Evolutionary conservation across 208 protist genomes (phyloP).

Genomic region (Trypanosoma avium): DNA sequence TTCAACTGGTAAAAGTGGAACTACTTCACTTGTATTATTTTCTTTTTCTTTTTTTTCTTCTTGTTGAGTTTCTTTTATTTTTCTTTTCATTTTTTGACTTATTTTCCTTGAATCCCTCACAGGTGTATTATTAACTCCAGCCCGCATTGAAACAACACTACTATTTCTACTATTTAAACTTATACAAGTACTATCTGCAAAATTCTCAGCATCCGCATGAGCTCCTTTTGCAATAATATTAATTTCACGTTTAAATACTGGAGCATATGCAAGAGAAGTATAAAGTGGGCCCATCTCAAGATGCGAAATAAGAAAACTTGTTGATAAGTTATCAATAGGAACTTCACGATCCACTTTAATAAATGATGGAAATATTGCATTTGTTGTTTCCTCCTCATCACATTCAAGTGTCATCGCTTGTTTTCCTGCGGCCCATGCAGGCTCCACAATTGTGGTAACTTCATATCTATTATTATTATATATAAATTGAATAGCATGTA

Average conservation of each 20-base stretch:
- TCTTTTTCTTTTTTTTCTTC: neutral
- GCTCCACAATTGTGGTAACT: constrained; percentile 54
- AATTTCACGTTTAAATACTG: constrained; percentile 48
- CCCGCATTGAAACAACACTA: neutral
- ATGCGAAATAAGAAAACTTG: constrained; percentile 66
- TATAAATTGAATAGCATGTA: constrained; percentile 59
- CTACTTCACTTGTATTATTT: neutral
- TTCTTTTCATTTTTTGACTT: neutral
- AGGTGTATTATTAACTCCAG: too few relatives aligned
- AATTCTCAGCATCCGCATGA: constrained; percentile 49
- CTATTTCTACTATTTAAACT: neutral
- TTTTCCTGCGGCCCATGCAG: constrained; percentile 57
- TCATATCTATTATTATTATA: constrained; percentile 60
- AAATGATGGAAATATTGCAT: constrained; percentile 47
- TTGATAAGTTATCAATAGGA: constrained; percentile 57
- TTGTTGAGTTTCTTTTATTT: neutral
- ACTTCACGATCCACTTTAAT: constrained; percentile 73
- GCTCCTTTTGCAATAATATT: constrained; percentile 20
- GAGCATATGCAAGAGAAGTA: constrained; percentile 72
- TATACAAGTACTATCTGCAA: constrained; percentile 3
- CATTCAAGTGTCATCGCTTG: constrained; percentile 64
- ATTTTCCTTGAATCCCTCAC: neutral
- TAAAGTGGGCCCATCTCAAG: constrained; percentile 66
- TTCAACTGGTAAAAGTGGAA: neutral
- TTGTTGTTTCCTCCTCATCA: constrained; percentile 9